Evolutionary conservation across 1,284 basidiomycete genomes (phyloP).

Genomic region (Anthracocystis panici-leucophaei): DNA sequence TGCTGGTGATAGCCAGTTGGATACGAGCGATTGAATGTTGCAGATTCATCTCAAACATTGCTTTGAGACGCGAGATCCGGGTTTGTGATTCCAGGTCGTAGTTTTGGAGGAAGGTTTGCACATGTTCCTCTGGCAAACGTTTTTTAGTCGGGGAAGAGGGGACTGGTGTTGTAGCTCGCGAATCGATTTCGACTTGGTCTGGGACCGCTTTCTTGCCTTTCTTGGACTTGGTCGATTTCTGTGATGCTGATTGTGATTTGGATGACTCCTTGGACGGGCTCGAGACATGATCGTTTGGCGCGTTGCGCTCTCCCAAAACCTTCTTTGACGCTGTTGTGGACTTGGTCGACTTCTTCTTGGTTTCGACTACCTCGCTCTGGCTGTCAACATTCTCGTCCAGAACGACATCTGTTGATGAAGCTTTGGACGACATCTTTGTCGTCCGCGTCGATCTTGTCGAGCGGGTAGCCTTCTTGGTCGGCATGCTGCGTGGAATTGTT

Average conservation of each 20-base stretch:
- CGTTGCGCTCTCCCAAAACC: slow-evolving; percentile 40
- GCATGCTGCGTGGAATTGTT: slow-evolving; percentile 18
- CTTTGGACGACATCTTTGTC: slow-evolving; percentile 35
- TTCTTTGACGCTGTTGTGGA: slow-evolving; percentile 14
- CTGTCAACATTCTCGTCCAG: slow-evolving; percentile 32
- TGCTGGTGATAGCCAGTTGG: slow-evolving; percentile 37
- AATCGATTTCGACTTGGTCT: slow-evolving; percentile 1
- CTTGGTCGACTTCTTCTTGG: slow-evolving; percentile 21
- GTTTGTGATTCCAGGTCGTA: slow-evolving; percentile 53
- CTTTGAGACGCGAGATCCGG: slow-evolving; percentile 20
- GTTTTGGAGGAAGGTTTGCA: slow-evolving; percentile 45
- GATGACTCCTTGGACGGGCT: slow-evolving; percentile 14
- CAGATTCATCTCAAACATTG: slow-evolving; percentile 29
- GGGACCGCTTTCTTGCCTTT: slow-evolving; percentile 9
- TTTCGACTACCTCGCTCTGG: not conserved
- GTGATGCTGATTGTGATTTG: slow-evolving; percentile 4
- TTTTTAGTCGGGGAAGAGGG: slow-evolving; percentile 28
- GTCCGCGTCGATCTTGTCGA: slow-evolving; percentile 35
- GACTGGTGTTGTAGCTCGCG: slow-evolving; percentile 27
- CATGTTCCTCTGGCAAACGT: slow-evolving; percentile 51
- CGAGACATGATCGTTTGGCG: slow-evolving; percentile 12
- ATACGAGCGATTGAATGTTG: slow-evolving; percentile 37
- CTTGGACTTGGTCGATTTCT: slow-evolving; percentile 22
- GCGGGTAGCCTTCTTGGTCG: slow-evolving; percentile 39
- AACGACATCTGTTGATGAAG: slow-evolving; percentile 24